Evolutionary conservation across 2,329 filamentous ascomycete genomes (phyloP).

Genomic region (Aspergillus hortae): DNA sequence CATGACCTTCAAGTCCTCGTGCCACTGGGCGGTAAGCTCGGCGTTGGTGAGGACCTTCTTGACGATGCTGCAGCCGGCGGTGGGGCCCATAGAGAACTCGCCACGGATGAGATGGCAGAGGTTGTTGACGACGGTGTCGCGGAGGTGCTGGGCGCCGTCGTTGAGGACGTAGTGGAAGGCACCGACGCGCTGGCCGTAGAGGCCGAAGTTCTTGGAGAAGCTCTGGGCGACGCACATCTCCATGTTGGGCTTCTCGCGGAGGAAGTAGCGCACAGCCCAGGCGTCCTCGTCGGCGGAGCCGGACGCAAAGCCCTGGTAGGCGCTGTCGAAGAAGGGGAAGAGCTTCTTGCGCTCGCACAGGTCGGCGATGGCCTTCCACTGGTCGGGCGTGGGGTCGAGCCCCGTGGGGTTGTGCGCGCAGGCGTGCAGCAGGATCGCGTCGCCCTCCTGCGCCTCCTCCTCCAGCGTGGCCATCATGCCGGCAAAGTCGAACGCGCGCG

Average conservation of each 20-base stretch:
- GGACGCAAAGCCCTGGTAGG: constrained; percentile 96
- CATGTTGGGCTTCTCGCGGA: constrained; percentile 72
- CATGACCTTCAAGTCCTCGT: constrained; percentile 86
- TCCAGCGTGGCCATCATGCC: constrained; percentile 77
- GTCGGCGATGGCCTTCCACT: constrained; percentile 84
- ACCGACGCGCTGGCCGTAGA: constrained; percentile 93
- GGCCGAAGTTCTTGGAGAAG: constrained; percentile 66
- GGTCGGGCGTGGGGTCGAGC: constrained; percentile 84
- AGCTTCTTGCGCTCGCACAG: constrained; percentile 76
- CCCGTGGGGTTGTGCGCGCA: constrained; percentile 98
- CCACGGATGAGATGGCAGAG: constrained; percentile 39
- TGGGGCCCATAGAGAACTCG: constrained; percentile 56
- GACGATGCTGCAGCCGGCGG: constrained; percentile 84
- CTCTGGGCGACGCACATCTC: constrained; percentile 57
- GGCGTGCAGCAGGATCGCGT: constrained; percentile 84
- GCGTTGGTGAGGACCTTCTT: constrained; percentile 75
- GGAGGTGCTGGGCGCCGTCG: constrained; percentile 25
- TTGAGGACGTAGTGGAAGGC: constrained; percentile 68
- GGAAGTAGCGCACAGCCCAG: constrained; percentile 85
- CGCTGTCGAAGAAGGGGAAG: constrained; percentile 97
- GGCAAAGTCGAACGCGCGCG: constrained; percentile 42
- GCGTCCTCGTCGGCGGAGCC: constrained; percentile 82
- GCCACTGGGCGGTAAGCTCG: constrained; percentile 79
- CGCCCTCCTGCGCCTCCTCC: constrained; percentile 74
- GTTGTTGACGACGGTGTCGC: constrained; percentile 34